Conservation (phyloP, 2,329 filamentous ascomycete species). For the Colletotrichum limetticola region DNA sequence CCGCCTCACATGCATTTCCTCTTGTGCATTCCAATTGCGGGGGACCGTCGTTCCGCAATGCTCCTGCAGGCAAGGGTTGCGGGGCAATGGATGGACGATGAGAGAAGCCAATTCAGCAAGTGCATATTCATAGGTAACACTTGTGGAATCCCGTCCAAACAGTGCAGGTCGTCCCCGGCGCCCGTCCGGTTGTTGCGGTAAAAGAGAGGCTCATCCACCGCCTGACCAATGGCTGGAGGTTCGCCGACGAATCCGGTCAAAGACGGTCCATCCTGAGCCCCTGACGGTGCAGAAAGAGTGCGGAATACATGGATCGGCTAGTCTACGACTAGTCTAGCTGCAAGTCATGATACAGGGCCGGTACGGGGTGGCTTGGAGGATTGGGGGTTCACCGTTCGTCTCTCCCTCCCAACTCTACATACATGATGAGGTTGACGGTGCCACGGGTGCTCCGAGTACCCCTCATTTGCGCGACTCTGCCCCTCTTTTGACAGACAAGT, state of each 20-base stretch:
- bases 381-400: constrained; percentile 8
- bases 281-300: constrained; percentile 25
- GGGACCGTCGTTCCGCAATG: constrained; percentile 11
- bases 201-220: constrained; percentile 8
- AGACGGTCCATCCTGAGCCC: constrained; percentile 24
- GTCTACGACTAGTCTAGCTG: constrained; percentile 28
- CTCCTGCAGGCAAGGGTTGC: constrained; percentile 13
- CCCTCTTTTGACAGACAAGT: constrained; percentile 5
- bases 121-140: background rate
- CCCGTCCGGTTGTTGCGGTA: constrained; percentile 28
- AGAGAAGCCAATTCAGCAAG: background rate
- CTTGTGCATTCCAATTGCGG: constrained; percentile 26
- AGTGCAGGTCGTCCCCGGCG: constrained; percentile 17
- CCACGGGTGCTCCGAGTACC: background rate
- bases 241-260: constrained; percentile 30
- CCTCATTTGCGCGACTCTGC: constrained; percentile 3
- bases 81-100: constrained; percentile 13
- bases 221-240: constrained; percentile 17
- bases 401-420: background rate
- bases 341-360: constrained; percentile 31
- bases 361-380: constrained; percentile 9
- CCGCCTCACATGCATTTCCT: constrained; percentile 31
- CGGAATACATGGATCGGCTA: constrained; percentile 10
- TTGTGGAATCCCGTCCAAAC: constrained; percentile 14
- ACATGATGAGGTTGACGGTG: background rate